Conservation (phyloP, 2,329 filamentous ascomycete species). For the Tolypocladium capitatum region DNA sequence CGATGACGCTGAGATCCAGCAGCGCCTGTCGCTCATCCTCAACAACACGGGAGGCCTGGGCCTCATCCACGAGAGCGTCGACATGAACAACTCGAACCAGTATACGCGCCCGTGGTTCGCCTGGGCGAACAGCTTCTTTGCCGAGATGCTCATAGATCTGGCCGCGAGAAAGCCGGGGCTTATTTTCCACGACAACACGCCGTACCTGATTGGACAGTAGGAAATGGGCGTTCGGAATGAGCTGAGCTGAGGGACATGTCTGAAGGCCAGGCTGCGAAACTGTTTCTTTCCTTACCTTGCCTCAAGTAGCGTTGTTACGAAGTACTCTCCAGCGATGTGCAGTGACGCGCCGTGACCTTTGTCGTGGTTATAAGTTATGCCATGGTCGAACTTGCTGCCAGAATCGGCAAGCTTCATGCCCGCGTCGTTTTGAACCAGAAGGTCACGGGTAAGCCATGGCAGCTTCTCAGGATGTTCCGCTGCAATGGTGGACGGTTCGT, state of each 20-base stretch:
- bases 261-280: no score
- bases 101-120: slow-evolving; percentile 35
- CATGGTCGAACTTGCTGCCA: no score
- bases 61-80: slow-evolving; percentile 35
- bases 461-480: no score
- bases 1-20: slow-evolving; percentile 19
- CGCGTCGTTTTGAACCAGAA: not conserved
- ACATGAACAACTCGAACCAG: slow-evolving; percentile 23
- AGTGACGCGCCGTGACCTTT: no score
- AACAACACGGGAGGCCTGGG: slow-evolving; percentile 27
- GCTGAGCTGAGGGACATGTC: not conserved
- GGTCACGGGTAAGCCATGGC: not conserved
- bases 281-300: not conserved
- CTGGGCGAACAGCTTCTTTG: slow-evolving; percentile 29
- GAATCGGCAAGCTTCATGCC: not conserved
- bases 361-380: no score
- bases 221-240: not conserved
- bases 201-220: slow-evolving; percentile 4
- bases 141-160: slow-evolving; percentile 49
- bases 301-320: not conserved
- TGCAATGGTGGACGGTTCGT: not conserved
- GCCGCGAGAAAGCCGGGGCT: slow-evolving; percentile 71
- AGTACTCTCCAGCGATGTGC: no score
- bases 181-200: slow-evolving; percentile 26
- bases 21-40: slow-evolving; percentile 23